A percentile compares a stretch with the other conserved stretches of the same genome.
Conservation (phyloP, 805 yeast genomes). For the Cyberlindnera americana region DNA sequence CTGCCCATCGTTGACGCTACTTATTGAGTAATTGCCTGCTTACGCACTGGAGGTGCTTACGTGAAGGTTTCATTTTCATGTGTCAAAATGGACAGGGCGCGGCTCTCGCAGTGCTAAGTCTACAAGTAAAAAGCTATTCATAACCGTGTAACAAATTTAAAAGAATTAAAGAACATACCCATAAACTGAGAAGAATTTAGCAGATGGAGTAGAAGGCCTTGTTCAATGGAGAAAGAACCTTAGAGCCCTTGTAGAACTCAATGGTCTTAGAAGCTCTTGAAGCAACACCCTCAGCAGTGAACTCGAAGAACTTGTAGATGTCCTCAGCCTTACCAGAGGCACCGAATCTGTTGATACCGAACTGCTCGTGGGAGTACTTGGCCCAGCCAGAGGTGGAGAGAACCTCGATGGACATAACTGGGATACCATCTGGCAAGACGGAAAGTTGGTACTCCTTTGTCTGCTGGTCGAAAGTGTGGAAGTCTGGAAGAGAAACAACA, state of each 20-base stretch:
- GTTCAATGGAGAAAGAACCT: conserved; percentile 71
- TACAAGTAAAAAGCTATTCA: no score
- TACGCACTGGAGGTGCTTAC: background rate
- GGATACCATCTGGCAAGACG: conserved; percentile 92
- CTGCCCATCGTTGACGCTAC: no score
- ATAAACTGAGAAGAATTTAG: background rate
- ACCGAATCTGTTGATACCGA: conserved; percentile 95
- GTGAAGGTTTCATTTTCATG: background rate
- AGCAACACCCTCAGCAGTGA: conserved; percentile 92
- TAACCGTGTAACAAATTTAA: no score
- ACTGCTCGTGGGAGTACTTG: conserved; percentile 93
- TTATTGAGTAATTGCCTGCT: no score
- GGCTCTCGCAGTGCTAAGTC: no score
- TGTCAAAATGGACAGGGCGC: background rate
- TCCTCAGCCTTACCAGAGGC: conserved; percentile 88
- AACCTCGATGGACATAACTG: conserved; percentile 92
- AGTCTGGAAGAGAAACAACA: conserved; percentile 92
- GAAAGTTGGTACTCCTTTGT: conserved; percentile 72
- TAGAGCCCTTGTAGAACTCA: conserved; percentile 76
- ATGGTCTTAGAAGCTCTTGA: conserved; percentile 77
- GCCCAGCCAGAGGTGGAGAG: conserved; percentile 90
- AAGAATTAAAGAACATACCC: no score
- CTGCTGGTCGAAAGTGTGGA: conserved; percentile 85
- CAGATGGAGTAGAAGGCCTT: conserved; percentile 59
- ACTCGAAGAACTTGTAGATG: conserved; percentile 80